These are phyloP conservation scores for Rhytidiadelphus loreus DNA, from an alignment of 225 moss, liverwort and hornwort genomes.

Conservation along the genomic window DNA sequence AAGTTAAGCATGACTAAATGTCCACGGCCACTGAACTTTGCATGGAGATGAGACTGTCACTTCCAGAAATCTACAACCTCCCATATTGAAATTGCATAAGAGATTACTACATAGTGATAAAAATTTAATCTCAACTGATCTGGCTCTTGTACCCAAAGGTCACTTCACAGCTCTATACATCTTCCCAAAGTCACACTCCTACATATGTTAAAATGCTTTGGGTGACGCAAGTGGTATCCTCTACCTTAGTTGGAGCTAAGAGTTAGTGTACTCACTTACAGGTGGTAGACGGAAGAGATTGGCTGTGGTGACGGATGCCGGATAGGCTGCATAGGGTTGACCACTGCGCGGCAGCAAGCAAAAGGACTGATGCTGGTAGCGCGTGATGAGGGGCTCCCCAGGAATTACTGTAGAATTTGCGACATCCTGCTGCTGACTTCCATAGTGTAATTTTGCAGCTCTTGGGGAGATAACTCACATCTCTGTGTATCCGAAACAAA, in stretches of 20 bases:
- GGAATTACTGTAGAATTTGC: not conserved
- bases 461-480: not conserved
- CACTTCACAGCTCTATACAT: not conserved
- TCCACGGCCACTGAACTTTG: not conserved
- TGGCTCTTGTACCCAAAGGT: not conserved
- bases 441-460: not conserved
- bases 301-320: not conserved
- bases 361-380: conserved; percentile 7
- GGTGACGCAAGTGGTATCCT: not conserved
- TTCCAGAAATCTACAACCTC: not conserved
- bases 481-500: not conserved
- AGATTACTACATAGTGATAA: not conserved
- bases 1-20: not conserved
- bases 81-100: not conserved
- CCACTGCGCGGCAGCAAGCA: not conserved
- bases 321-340: not conserved
- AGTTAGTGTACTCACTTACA: not conserved
- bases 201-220: not conserved
- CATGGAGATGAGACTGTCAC: not conserved
- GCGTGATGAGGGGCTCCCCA: not conserved
- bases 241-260: not conserved
- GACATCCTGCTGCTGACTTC: not conserved
- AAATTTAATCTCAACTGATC: not conserved
- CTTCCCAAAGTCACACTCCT: not conserved
- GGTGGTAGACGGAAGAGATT: not conserved